A percentile compares a stretch with the other conserved stretches of the same genome.
These are phyloP conservation scores for Penicillium steckii DNA, from an alignment of 495 filamentous ascomycete genomes.

Conservation along the genomic window DNA sequence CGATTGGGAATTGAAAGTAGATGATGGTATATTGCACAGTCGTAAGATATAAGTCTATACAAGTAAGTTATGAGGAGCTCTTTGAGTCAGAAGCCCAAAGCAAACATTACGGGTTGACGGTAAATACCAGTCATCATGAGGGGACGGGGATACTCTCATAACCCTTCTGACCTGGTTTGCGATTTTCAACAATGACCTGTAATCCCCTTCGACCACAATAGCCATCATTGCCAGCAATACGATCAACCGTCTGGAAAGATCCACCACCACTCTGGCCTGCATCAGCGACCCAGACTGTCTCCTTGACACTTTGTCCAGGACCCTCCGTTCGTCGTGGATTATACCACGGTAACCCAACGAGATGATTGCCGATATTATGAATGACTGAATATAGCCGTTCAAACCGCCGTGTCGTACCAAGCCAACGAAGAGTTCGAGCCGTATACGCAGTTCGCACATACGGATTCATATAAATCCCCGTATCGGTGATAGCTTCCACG, in stretches of 20 bases:
- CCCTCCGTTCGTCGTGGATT: conserved; percentile 58
- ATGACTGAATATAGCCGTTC: conserved; percentile 57
- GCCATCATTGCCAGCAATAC: conserved; percentile 48
- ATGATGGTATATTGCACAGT: too few species aligned
- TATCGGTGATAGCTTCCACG: conserved; percentile 42
- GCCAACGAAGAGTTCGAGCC: conserved; percentile 50
- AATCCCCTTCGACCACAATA: conserved; percentile 59
- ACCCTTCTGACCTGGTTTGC: conserved; percentile 48
- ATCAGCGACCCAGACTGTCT: conserved; percentile 53
- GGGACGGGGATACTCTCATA: conserved; percentile 49
- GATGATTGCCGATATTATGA: conserved; percentile 52
- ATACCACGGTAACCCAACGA: conserved; percentile 53
- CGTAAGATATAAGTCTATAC: too few species aligned
- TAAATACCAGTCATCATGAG: neutral
- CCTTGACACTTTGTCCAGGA: conserved; percentile 51
- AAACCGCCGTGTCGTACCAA: conserved; percentile 53
- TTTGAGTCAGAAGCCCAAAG: too few species aligned
- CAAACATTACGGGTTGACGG: too few species aligned
- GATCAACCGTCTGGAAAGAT: conserved; percentile 41
- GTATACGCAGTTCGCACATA: conserved; percentile 69
- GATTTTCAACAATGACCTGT: conserved; percentile 54
- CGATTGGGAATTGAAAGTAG: too few species aligned
- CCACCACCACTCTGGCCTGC: conserved; percentile 27
- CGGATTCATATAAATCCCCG: conserved; percentile 69
- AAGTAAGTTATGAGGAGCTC: too few species aligned